Base-by-base conservation (phyloP, 1,284 basidiomycete genomes). In the Pseudozyma sp. region DNA sequence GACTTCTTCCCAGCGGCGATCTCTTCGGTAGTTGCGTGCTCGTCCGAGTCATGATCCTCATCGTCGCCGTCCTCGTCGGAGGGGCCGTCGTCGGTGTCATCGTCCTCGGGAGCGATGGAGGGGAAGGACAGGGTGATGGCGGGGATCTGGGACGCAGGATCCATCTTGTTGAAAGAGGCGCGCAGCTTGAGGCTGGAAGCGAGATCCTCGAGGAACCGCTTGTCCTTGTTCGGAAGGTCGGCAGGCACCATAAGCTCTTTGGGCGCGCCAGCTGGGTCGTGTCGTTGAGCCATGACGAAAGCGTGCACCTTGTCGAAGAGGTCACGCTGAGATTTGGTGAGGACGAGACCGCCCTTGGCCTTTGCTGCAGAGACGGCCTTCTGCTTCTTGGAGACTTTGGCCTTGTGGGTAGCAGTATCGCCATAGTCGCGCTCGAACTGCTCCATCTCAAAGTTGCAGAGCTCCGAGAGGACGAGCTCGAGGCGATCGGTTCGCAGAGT, bases 391-490 rank as follows among this genome's bases (percentile, higher is more conserved):
- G 76, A 75, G 19, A 80, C 74, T 49, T 85, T 83, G 62, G 69
- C 81, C 60, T 77, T 78, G 37, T 70, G 67, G 14, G 55, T 67
- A 78, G 91, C 93, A 70, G 90, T 78, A 84, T 97, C 95, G 8
- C 91, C 89, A 76, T 92, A 92, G 81, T 97, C 94, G 85, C 90
- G 91, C 87, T 96, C 91, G 72, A 97, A 98, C 7, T 93, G 88
- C 68, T 95, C 93, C 68, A 89, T 87, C 85, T 99, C 97, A 88
- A 93, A 94, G 9, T 89, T 86, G 10, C 89, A 89, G 87, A 99
- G 92, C 86, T 96, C 92, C 81, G 96, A 89, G 37, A 99, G 87
- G 46, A 99, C 89, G 16, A 94, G 86, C 85, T 97, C 94, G 52
- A 99, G 86, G 29, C 96, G 88, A 69, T 88, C 88, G 66, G 90